These are phyloP conservation scores for Maudiozyma turicensis DNA, from an alignment of 805 yeast species.

Conservation along the genomic window DNA sequence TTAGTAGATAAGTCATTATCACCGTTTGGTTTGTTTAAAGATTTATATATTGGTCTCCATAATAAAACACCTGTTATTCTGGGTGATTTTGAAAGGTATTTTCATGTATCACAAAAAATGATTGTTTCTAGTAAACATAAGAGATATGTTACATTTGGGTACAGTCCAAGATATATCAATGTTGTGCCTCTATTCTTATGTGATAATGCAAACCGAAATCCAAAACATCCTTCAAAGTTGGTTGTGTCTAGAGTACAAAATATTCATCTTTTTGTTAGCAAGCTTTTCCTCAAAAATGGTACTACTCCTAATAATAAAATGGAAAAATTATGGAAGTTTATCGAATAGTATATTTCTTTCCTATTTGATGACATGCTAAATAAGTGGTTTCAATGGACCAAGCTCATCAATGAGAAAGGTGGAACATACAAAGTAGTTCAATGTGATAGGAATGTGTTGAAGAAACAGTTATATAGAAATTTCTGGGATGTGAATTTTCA, in stretches of 20 bases:
- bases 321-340: not conserved
- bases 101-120: not conserved
- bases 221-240: not conserved
- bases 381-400: constrained; percentile 3
- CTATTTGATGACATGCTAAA: not conserved
- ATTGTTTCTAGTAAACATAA: not conserved
- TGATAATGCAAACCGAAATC: not conserved
- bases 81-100: not conserved
- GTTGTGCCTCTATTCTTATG: not conserved
- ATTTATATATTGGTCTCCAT: too few species aligned
- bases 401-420: not conserved
- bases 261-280: not conserved
- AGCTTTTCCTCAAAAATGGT: not conserved
- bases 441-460: not conserved
- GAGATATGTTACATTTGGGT: not conserved
- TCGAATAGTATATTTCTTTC: not conserved
- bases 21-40: too few species aligned
- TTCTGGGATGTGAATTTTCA: constrained; percentile 1
- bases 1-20: too few species aligned
- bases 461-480: not conserved
- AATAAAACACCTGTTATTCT: too few species aligned
- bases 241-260: not conserved
- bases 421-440: not conserved
- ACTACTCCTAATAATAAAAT: not conserved
- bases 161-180: not conserved